Conservation (phyloP, 441 rosid genomes). For the Metrosideros polymorpha region DNA sequence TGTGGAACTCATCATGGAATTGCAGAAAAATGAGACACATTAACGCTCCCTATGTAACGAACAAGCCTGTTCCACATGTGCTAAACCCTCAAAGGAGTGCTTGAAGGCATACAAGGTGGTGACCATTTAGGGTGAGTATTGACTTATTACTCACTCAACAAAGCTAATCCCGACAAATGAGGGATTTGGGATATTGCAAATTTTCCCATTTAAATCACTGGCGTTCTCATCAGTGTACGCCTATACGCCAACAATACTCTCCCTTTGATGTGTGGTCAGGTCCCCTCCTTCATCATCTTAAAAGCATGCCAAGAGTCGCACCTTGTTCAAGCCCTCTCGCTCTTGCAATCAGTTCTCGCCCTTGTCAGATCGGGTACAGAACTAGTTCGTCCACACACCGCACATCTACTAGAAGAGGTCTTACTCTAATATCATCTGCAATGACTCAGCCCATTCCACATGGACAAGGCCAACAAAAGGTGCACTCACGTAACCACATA, state of each 20-base stretch:
- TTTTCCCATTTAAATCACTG: neutral
- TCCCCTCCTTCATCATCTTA: neutral
- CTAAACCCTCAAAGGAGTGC: neutral
- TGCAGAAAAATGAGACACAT: neutral
- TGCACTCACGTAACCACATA: no score
- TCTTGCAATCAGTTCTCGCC: neutral
- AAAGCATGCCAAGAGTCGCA: neutral
- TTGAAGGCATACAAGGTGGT: neutral
- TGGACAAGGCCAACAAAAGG: no score
- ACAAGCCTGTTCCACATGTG: no score
- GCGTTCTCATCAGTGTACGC: no score
- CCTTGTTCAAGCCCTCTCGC: neutral
- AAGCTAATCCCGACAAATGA: neutral
- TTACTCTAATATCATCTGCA: neutral
- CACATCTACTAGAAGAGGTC: no score
- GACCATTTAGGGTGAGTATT: neutral
- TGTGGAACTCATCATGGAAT: neutral
- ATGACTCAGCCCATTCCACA: neutral
- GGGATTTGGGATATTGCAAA: neutral
- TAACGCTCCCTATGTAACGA: neutral
- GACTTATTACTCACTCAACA: neutral
- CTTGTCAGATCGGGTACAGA: neutral
- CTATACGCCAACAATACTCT: neutral
- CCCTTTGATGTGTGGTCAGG: neutral
- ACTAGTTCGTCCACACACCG: neutral